Percentiles rank a stretch among this genome's conserved stretches.
phyloP scores from a whole-genome alignment of 2,329 filamentous ascomycete species.

The Emmonsia crescens region DNA sequence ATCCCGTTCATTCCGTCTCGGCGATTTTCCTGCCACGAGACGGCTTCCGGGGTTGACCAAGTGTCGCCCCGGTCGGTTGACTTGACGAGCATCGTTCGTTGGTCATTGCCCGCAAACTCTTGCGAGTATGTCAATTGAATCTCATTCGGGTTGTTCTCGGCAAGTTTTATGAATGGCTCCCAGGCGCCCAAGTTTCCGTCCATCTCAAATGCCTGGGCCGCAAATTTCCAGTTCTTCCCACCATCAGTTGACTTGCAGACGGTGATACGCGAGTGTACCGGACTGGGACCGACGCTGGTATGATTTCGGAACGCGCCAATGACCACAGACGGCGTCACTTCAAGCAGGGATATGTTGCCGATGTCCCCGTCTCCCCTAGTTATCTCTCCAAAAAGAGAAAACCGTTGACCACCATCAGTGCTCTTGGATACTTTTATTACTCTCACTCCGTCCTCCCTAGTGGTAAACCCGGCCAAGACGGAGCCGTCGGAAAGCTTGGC shows the following conservation, averaged over 20 bases:
- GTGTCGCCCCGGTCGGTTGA: slow-evolving; percentile 35
- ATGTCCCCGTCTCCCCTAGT: slow-evolving; percentile 34
- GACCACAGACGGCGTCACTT: slow-evolving; percentile 26
- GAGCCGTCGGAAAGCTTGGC: slow-evolving; percentile 36
- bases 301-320: slow-evolving; percentile 43
- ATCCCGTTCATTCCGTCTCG: slow-evolving; percentile 40
- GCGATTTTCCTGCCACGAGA: slow-evolving; percentile 29
- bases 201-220: slow-evolving; percentile 37
- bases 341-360: slow-evolving; percentile 40
- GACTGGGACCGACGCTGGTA: slow-evolving; percentile 24
- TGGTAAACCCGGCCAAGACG: slow-evolving; percentile 38
- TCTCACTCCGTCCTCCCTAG: slow-evolving; percentile 28
- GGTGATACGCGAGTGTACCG: slow-evolving; percentile 40
- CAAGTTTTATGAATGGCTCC: slow-evolving; percentile 42
- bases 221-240: slow-evolving; percentile 34
- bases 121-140: slow-evolving; percentile 39
- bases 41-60: slow-evolving; percentile 35
- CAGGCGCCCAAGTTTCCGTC: slow-evolving; percentile 32
- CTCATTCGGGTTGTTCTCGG: slow-evolving; percentile 21
- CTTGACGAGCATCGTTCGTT: slow-evolving; percentile 40
- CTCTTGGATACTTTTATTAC: slow-evolving; percentile 36
- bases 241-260: slow-evolving; percentile 39
- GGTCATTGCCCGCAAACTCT: slow-evolving; percentile 37
- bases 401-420: slow-evolving; percentile 34
- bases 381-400: slow-evolving; percentile 34